Evolutionary conservation across 2,329 filamentous ascomycete genomes (phyloP).

Genomic region (Exophiala calicioides): DNA sequence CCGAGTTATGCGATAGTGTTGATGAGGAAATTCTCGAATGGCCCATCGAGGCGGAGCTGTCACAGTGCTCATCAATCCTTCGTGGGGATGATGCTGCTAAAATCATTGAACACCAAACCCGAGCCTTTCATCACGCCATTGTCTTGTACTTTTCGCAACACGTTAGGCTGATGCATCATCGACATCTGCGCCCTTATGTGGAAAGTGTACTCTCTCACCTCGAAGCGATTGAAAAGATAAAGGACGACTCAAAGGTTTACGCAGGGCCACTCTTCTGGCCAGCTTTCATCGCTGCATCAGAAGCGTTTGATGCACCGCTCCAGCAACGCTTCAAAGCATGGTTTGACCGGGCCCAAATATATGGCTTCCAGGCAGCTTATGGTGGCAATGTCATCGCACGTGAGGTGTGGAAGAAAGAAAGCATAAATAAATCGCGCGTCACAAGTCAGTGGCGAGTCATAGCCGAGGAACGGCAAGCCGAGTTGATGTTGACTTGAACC

Average conservation of each 20-base stretch:
- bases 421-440: neutral
- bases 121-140: conserved; percentile 8
- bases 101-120: conserved; percentile 9
- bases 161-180: conserved; percentile 6
- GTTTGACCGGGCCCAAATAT: conserved; percentile 7
- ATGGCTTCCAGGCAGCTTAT: conserved; percentile 1
- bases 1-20: conserved; percentile 4
- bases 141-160: conserved; percentile 8
- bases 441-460: conserved; percentile 9
- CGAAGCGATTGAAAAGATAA: conserved; percentile 6
- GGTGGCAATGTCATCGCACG: conserved; percentile 3
- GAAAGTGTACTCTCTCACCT: conserved; percentile 6
- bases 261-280: conserved; percentile 4
- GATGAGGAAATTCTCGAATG: conserved; percentile 8
- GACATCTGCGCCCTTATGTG: conserved; percentile 7
- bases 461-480: conserved; percentile 7
- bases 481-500: conserved; percentile 7
- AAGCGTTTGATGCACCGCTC: conserved; percentile 50
- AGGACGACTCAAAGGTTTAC: conserved; percentile 3
- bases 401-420: conserved; percentile 8
- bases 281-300: conserved; percentile 49
- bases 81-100: conserved; percentile 7
- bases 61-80: neutral
- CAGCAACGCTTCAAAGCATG: conserved; percentile 37
- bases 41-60: conserved; percentile 4